phyloP scores from a whole-genome alignment of 495 filamentous ascomycete species.

The Annulohypoxylon moriforme region DNA sequence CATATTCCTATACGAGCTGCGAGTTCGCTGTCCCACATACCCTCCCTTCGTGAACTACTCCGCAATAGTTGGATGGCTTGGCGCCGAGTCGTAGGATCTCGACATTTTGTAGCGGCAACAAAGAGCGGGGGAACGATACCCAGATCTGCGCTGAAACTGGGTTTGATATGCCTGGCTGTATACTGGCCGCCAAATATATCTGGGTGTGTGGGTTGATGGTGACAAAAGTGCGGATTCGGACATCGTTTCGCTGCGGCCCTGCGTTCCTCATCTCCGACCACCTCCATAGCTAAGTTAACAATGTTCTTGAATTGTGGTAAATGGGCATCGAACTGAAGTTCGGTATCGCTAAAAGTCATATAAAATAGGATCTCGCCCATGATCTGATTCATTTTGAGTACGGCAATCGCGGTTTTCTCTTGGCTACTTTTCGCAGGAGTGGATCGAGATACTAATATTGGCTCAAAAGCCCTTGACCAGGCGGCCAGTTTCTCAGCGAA shows the following conservation, averaged over 20 bases:
- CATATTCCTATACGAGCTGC: constrained; percentile 65
- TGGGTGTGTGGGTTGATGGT: constrained; percentile 51
- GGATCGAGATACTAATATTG: constrained; percentile 60
- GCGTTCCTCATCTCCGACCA: constrained; percentile 61
- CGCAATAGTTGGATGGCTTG: constrained; percentile 67
- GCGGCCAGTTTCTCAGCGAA: constrained; percentile 61
- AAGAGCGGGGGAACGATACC: constrained; percentile 67
- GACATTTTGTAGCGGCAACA: constrained; percentile 68
- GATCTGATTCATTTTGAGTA: constrained; percentile 66
- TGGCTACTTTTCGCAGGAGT: constrained; percentile 61
- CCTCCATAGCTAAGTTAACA: constrained; percentile 58
- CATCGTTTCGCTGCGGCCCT: constrained; percentile 59
- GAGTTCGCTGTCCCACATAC: constrained; percentile 71
- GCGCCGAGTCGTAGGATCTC: constrained; percentile 64
- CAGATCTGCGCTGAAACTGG: constrained; percentile 64
- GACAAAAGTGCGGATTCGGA: constrained; percentile 55
- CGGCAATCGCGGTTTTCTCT: constrained; percentile 64
- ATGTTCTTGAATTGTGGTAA: constrained; percentile 55
- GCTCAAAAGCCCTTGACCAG: constrained; percentile 64
- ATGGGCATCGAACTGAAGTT: constrained; percentile 60
- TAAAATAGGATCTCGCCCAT: constrained; percentile 64
- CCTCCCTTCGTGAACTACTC: constrained; percentile 67
- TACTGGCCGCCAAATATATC: constrained; percentile 58
- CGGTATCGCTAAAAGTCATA: constrained; percentile 64
- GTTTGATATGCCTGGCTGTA: constrained; percentile 61